A percentile compares a stretch with the other conserved stretches of the same genome.
phyloP scores from a whole-genome alignment of 1,284 basidiomycete species.

The Malassezia pachydermatis region DNA sequence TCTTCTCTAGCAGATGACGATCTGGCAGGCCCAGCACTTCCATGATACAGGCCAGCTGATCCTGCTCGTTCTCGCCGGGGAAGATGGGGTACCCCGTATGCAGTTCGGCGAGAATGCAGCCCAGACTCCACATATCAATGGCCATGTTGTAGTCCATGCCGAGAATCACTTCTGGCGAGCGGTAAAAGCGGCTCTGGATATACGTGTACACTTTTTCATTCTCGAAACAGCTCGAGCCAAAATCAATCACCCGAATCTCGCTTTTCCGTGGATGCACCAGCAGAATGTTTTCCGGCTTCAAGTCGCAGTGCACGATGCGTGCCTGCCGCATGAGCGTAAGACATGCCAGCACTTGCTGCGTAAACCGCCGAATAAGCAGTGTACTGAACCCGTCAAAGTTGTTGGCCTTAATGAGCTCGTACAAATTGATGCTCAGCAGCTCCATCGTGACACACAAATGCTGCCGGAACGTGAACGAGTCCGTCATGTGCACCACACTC shows the following conservation, averaged over 20 bases:
- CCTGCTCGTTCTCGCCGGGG: constrained; percentile 91
- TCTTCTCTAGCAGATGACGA: constrained; percentile 83
- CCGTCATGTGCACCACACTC: constrained; percentile 95
- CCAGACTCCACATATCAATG: constrained; percentile 95
- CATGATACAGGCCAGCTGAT: constrained; percentile 98
- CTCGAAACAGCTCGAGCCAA: constrained; percentile 95
- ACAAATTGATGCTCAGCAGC: constrained; percentile 92
- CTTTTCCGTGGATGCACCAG: constrained; percentile 89
- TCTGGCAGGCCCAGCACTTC: constrained; percentile 93
- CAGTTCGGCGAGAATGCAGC: constrained; percentile 92
- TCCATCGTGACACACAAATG: constrained; percentile 99
- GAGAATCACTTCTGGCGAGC: constrained; percentile 64
- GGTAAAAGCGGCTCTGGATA: constrained; percentile 92
- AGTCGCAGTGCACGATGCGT: constrained; percentile 96
- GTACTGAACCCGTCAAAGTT: constrained; percentile 95
- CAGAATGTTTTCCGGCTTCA: constrained; percentile 98
- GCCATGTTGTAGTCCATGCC: constrained; percentile 52
- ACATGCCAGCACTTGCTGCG: constrained; percentile 84
- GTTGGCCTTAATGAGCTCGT: constrained; percentile 98
- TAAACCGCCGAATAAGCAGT: constrained; percentile 84
- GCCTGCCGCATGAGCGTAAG: constrained; percentile 88
- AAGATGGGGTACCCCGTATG: constrained; percentile 99
- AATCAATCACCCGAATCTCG: constrained; percentile 96
- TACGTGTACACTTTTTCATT: constrained; percentile 98
- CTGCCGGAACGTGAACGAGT: constrained; percentile 94